These are phyloP conservation scores for Mychonastes homosphaera DNA, from an alignment of 139 green algal species.

Conservation along the genomic window DNA sequence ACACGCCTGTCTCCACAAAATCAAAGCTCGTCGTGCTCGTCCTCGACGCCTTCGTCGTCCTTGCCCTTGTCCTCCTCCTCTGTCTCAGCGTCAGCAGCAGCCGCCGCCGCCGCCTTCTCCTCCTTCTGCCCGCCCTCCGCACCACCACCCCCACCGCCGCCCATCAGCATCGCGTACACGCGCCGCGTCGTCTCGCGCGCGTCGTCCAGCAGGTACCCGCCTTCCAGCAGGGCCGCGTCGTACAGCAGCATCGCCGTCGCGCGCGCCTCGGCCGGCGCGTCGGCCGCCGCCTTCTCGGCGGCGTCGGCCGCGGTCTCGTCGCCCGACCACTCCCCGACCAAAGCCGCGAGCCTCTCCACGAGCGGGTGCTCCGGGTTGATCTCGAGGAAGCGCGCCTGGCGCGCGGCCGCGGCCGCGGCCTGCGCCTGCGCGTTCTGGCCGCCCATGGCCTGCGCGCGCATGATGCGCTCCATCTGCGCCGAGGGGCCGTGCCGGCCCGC, in stretches of 20 bases:
- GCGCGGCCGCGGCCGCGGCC: slow-evolving; percentile 25
- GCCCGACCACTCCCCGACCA: neutral
- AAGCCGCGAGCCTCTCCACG: slow-evolving; percentile 52
- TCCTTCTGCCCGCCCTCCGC: no score
- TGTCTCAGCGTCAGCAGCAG: no score
- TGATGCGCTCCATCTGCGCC: slow-evolving; percentile 98
- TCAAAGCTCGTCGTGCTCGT: no score
- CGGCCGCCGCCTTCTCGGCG: slow-evolving; percentile 32
- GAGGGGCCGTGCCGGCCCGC: slow-evolving; percentile 88
- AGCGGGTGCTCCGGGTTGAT: slow-evolving; percentile 95
- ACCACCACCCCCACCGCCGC: no score
- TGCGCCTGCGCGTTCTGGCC: slow-evolving; percentile 36
- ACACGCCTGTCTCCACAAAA: no score
- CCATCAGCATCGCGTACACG: no score
- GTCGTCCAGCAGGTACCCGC: slow-evolving; percentile 67
- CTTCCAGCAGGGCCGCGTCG: slow-evolving; percentile 86
- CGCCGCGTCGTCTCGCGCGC: no score
- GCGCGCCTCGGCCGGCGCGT: slow-evolving; percentile 2
- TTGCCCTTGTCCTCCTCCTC: no score
- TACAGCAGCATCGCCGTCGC: slow-evolving; percentile 71
- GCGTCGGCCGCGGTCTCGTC: slow-evolving; percentile 10
- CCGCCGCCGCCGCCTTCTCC: no score
- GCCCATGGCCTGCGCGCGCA: slow-evolving; percentile 48
- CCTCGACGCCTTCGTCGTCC: no score
- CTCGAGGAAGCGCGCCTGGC: slow-evolving; percentile 67